phyloP scores from a whole-genome alignment of 2,329 filamentous ascomycete genomes.

The Aspergillus proliferans region DNA sequence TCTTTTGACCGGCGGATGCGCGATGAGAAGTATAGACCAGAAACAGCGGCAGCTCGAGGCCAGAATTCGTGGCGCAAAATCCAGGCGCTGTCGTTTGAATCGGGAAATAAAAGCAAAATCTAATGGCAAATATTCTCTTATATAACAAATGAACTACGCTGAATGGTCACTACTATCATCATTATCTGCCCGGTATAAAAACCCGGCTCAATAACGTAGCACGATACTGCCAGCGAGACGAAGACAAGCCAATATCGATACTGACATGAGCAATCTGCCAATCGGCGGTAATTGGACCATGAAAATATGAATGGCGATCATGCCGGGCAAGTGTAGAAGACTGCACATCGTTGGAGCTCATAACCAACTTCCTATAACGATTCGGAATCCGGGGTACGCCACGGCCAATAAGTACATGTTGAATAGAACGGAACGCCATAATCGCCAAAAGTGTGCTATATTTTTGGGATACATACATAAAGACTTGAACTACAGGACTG shows the following conservation, averaged over 20 bases:
- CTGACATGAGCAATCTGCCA: too few relatives aligned
- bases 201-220: too few relatives aligned
- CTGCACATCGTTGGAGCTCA: background rate
- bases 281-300: background rate
- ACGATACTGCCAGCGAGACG: too few relatives aligned
- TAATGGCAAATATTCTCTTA: too few relatives aligned
- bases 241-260: too few relatives aligned
- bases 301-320: background rate
- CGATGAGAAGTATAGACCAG: conserved; percentile 7
- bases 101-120: background rate
- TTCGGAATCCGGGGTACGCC: background rate
- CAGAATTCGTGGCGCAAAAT: conserved; percentile 16
- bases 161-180: too few relatives aligned
- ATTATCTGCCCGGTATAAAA: too few relatives aligned
- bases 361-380: background rate
- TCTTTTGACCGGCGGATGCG: conserved; percentile 27
- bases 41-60: conserved; percentile 14
- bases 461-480: background rate
- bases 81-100: background rate
- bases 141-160: too few relatives aligned
- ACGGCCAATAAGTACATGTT: background rate
- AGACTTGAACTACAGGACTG: background rate
- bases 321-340: background rate
- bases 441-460: background rate
- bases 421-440: background rate